phyloP scores from a whole-genome alignment of 257 asterid genomes.

The Solanum paucissectum region DNA sequence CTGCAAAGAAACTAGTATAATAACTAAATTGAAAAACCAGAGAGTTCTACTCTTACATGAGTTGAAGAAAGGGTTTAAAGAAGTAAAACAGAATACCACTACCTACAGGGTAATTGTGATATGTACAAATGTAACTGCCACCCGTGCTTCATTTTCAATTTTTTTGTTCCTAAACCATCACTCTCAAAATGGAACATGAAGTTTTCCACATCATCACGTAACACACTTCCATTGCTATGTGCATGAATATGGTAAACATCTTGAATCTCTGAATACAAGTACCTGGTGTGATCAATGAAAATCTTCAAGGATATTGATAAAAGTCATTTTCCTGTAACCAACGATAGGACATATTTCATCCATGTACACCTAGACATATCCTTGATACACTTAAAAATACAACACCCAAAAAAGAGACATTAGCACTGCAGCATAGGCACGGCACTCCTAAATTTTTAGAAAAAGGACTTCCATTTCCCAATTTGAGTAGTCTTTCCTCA shows the following conservation, averaged over 20 bases:
- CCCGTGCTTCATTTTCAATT: conserved; percentile 41
- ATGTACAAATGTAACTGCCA: conserved; percentile 71
- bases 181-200: conserved; percentile 27
- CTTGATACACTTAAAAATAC: neutral
- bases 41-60: neutral
- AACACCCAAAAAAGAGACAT: neutral
- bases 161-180: conserved; percentile 23
- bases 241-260: conserved; percentile 14
- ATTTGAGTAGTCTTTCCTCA: neutral
- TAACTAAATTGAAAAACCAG: neutral
- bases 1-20: conserved; percentile 19
- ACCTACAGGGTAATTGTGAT: conserved; percentile 88
- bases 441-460: neutral
- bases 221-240: conserved; percentile 9
- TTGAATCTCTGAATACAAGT: conserved; percentile 56
- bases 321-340: neutral
- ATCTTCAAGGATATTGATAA: neutral
- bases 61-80: neutral
- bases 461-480: neutral
- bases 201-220: conserved; percentile 13
- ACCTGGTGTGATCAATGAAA: conserved; percentile 31
- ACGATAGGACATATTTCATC: neutral
- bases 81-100: neutral
- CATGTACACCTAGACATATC: neutral
- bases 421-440: neutral